Evolutionary conservation across 352 stramenopile species (phyloP).

Genomic region (Phytophthora sp.): DNA sequence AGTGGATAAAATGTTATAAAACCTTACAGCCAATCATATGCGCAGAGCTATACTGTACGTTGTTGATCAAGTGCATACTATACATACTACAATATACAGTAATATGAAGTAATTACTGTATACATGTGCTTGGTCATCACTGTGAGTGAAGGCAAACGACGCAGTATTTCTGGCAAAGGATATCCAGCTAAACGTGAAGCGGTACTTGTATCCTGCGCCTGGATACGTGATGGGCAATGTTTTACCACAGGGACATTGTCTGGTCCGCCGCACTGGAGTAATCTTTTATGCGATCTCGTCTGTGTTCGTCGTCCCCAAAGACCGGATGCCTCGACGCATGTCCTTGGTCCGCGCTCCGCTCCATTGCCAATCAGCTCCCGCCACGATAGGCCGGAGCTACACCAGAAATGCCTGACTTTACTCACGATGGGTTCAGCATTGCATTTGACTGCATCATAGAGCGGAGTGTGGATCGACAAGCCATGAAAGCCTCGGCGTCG

Average conservation of each 20-base stretch:
- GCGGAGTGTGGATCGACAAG: background rate
- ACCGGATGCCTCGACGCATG: too few relatives aligned
- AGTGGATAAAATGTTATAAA: too few relatives aligned
- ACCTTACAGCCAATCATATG: too few relatives aligned
- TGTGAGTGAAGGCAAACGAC: background rate
- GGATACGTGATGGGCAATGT: slow-evolving; percentile 1
- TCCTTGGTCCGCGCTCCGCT: slow-evolving; percentile 3
- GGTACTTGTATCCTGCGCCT: slow-evolving; percentile 15
- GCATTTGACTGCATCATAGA: too few relatives aligned
- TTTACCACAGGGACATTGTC: slow-evolving; percentile 3
- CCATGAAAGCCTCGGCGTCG: slow-evolving; percentile 1
- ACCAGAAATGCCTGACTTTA: too few relatives aligned
- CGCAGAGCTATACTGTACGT: too few relatives aligned
- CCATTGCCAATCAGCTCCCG: slow-evolving; percentile 5
- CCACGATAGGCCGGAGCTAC: too few relatives aligned
- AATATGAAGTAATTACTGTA: too few relatives aligned
- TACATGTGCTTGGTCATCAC: background rate
- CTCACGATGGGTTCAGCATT: too few relatives aligned
- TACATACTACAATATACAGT: too few relatives aligned
- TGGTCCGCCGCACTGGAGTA: slow-evolving; percentile 12
- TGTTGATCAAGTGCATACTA: too few relatives aligned
- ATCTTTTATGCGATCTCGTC: slow-evolving; percentile 2
- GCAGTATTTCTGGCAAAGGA: background rate
- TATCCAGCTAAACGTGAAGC: slow-evolving; percentile 14
- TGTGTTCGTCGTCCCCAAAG: background rate